Conservation (phyloP, 495 filamentous ascomycete species). For the Aspergillus ostianus region DNA sequence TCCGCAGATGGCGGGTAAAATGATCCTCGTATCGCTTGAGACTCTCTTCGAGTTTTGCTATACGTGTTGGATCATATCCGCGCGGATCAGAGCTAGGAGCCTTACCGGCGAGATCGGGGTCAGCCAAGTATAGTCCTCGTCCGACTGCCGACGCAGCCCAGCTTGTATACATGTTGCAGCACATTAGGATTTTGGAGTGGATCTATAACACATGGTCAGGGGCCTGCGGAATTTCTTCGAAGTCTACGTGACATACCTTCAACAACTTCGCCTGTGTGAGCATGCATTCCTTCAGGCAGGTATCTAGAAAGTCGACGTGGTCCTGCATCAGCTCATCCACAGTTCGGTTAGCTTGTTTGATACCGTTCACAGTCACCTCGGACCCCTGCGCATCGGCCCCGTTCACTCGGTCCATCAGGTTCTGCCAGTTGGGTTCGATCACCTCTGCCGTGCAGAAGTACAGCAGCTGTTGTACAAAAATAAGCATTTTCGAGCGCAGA, state of each 20-base stretch:
- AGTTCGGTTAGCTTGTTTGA: constrained; percentile 66
- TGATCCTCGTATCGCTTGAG: constrained; percentile 87
- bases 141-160: constrained; percentile 75
- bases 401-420: constrained; percentile 79
- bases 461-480: constrained; percentile 92
- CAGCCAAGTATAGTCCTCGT: constrained; percentile 71
- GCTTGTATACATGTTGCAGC: constrained; percentile 86
- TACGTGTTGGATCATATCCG: constrained; percentile 58
- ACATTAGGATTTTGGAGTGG: constrained; percentile 90
- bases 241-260: constrained; percentile 56
- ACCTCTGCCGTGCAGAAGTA: constrained; percentile 98
- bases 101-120: constrained; percentile 65
- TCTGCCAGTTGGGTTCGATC: constrained; percentile 96
- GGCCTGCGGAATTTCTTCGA: constrained; percentile 1
- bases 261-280: constrained; percentile 92
- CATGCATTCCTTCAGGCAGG: constrained; percentile 98
- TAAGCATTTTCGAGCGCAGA: constrained; percentile 86
- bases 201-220: constrained; percentile 57
- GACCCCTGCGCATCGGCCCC: constrained; percentile 56
- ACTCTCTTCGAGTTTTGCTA: constrained; percentile 79
- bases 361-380: constrained; percentile 45
- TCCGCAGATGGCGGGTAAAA: constrained; percentile 86
- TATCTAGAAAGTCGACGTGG: constrained; percentile 97
- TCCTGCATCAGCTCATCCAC: constrained; percentile 99
- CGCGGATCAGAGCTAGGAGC: constrained; percentile 34